Conservation (phyloP, 2,329 filamentous ascomycete species). For the Clathrospora elynae region DNA sequence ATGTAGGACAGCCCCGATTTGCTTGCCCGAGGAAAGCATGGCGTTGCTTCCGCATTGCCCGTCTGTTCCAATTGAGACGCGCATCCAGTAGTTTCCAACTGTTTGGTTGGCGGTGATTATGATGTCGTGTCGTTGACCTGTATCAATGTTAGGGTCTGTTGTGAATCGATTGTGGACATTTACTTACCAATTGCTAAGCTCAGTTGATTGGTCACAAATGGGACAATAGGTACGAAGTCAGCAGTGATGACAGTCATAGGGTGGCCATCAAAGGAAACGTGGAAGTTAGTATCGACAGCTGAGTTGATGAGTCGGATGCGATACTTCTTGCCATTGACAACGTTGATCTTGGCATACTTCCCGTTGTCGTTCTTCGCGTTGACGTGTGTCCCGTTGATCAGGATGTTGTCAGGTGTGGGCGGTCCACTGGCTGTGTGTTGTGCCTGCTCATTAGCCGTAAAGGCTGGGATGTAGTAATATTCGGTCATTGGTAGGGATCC, state of each 20-base stretch:
- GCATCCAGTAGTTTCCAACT: conserved; percentile 54
- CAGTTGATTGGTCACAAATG: conserved; percentile 45
- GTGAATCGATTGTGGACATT: too few species aligned
- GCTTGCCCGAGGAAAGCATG: conserved; percentile 34
- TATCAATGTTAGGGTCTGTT: conserved; percentile 9
- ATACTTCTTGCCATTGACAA: conserved; percentile 58
- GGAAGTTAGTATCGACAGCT: conserved; percentile 40
- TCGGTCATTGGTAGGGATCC: conserved; percentile 65
- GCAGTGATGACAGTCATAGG: conserved; percentile 50
- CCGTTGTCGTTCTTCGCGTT: conserved; percentile 48
- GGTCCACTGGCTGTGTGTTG: conserved; percentile 42
- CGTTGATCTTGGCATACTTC: conserved; percentile 42
- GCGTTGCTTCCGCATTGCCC: conserved; percentile 39
- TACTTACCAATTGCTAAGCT: conserved; percentile 39
- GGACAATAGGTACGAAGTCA: conserved; percentile 53
- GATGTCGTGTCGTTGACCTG: conserved; percentile 55
- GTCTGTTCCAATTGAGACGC: conserved; percentile 45
- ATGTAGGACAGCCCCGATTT: conserved; percentile 48
- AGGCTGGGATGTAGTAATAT: conserved; percentile 60
- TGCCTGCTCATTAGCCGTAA: conserved; percentile 39
- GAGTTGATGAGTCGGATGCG: conserved; percentile 65
- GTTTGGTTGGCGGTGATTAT: conserved; percentile 54
- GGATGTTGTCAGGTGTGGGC: conserved; percentile 52
- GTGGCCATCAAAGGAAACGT: conserved; percentile 48
- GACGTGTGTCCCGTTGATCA: conserved; percentile 63